Evolutionary conservation across 768 basidiomycete species (phyloP).

Genomic region (Pisolithus sp.): DNA sequence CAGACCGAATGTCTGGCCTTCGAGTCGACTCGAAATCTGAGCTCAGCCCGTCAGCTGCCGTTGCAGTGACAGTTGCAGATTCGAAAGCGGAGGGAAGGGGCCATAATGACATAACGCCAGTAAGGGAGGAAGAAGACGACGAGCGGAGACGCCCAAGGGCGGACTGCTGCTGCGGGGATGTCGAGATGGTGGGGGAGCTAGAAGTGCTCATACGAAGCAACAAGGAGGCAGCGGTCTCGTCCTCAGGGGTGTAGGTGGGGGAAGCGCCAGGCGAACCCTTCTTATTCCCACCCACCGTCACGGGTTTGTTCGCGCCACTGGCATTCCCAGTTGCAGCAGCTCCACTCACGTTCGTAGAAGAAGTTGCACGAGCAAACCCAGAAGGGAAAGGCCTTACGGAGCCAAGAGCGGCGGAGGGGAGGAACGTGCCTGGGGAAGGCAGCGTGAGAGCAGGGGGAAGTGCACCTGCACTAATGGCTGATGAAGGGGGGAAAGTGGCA

Average conservation of each 20-base stretch:
- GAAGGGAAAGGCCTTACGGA: neutral
- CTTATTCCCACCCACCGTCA: conserved; percentile 13
- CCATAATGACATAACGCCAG: neutral
- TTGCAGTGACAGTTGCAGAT: neutral
- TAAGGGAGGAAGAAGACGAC: neutral
- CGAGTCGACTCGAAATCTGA: neutral
- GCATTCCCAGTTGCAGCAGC: neutral
- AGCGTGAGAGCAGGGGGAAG: conserved; percentile 39
- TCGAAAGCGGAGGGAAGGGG: neutral
- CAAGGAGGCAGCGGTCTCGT: conserved; percentile 64
- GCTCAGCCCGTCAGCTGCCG: neutral
- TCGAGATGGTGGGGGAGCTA: neutral
- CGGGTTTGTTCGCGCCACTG: conserved; percentile 19
- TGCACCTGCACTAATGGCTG: conserved; percentile 15
- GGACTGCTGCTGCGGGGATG: conserved; percentile 10
- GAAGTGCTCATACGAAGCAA: conserved; percentile 55
- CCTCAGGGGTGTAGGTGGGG: conserved; percentile 42
- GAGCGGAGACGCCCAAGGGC: neutral
- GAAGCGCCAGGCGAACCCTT: conserved; percentile 20
- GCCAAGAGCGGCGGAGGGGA: neutral
- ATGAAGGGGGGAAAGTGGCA: conserved; percentile 41
- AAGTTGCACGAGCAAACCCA: neutral
- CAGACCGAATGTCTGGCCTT: conserved; percentile 1
- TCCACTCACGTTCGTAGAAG: neutral
- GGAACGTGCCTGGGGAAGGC: conserved; percentile 24